These are phyloP conservation scores for Termitomyces sp. DNA, from an alignment of 768 basidiomycete genomes.

Conservation along the genomic window DNA sequence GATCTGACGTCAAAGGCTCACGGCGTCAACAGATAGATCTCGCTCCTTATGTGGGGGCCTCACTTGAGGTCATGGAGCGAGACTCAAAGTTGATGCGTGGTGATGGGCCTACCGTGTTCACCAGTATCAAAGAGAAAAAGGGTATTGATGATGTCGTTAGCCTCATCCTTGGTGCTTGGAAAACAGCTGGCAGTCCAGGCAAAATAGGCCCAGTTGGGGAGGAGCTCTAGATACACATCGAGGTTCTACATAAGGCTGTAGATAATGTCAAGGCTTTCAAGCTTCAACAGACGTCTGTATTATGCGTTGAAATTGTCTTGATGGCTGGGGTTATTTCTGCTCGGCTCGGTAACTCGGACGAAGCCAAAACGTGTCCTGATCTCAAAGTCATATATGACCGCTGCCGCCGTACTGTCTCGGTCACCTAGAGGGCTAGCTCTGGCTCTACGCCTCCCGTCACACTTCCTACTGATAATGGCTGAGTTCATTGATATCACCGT, in stretches of 20 bases:
- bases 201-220: slow-evolving; percentile 43
- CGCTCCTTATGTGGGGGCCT: slow-evolving; percentile 88
- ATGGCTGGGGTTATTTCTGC: background rate
- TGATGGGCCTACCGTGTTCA: slow-evolving; percentile 88
- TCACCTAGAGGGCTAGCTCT: background rate
- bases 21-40: slow-evolving; percentile 68
- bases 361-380: background rate
- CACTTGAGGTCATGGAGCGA: slow-evolving; percentile 89
- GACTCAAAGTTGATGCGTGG: slow-evolving; percentile 94
- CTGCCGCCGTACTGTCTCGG: background rate
- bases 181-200: slow-evolving; percentile 70
- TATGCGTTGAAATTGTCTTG: background rate
- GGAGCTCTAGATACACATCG: background rate
- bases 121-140: slow-evolving; percentile 70
- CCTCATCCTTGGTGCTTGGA: slow-evolving; percentile 87
- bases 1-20: background rate
- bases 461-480: background rate
- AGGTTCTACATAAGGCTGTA: no score
- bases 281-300: background rate
- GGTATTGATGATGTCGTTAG: slow-evolving; percentile 80
- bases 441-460: background rate
- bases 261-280: no score
- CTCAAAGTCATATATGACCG: background rate
- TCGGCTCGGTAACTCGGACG: background rate
- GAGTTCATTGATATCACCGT: background rate